These are phyloP conservation scores for Fusarium tuaranense DNA, from an alignment of 2,329 filamentous ascomycete genomes.

Conservation along the genomic window DNA sequence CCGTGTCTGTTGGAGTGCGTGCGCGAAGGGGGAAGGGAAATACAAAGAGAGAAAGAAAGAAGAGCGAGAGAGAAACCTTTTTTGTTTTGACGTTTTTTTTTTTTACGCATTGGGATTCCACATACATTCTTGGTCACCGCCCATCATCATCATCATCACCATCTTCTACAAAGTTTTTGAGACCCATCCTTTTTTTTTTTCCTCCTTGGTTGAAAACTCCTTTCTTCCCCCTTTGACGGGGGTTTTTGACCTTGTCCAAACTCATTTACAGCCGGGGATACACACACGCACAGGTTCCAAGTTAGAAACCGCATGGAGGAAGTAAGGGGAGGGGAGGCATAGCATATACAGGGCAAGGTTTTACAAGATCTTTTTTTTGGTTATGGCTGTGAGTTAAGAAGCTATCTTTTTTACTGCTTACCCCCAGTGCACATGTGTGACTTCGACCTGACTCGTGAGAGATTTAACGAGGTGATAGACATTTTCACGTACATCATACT, in stretches of 20 bases:
- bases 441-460: background rate
- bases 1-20: conserved; percentile 10
- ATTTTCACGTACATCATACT: background rate
- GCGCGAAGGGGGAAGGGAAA: conserved; percentile 1
- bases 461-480: background rate
- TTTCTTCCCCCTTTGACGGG: background rate
- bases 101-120: conserved; percentile 36
- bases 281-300: background rate
- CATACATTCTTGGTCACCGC: conserved; percentile 26
- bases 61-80: conserved; percentile 41
- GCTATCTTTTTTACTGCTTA: background rate
- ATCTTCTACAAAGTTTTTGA: conserved; percentile 7
- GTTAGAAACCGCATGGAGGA: conserved; percentile 17
- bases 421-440: no score
- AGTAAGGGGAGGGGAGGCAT: conserved; percentile 15
- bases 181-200: conserved; percentile 4
- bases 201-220: conserved; percentile 4
- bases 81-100: conserved; percentile 38
- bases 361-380: background rate
- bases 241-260: conserved; percentile 7
- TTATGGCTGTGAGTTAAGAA: conserved; percentile 8
- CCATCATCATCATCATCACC: background rate
- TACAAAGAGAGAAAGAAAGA: conserved; percentile 39
- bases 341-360: conserved; percentile 35
- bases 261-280: conserved; percentile 7